Evolutionary conservation across 2,329 filamentous ascomycete genomes (phyloP).

Genomic region (Cladosporium sp.): DNA sequence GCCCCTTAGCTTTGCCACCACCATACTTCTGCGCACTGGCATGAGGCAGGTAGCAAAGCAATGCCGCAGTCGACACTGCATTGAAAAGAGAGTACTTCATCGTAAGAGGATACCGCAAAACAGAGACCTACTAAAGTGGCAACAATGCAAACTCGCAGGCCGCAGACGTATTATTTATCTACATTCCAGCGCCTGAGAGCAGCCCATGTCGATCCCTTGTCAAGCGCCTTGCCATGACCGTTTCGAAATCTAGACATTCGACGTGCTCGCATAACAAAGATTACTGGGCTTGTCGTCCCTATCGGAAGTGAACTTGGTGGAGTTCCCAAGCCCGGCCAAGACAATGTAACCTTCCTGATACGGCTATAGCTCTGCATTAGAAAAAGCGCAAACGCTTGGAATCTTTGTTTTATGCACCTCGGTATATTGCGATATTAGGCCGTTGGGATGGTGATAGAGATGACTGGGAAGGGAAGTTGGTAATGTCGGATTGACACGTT

Average conservation of each 20-base stretch:
- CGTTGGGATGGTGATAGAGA: too few relatives aligned
- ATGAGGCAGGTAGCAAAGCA: slow-evolving; percentile 8
- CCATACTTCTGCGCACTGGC: not conserved
- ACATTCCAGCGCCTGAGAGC: too few relatives aligned
- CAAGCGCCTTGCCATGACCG: too few relatives aligned
- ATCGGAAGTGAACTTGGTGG: slow-evolving; percentile 7
- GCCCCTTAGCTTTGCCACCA: slow-evolving; percentile 1
- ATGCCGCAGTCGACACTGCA: slow-evolving; percentile 7
- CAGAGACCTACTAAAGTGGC: not conserved
- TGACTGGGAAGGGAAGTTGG: too few relatives aligned
- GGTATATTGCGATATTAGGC: too few relatives aligned
- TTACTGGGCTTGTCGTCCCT: slow-evolving; percentile 6
- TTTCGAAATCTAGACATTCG: not conserved
- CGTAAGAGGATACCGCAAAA: not conserved
- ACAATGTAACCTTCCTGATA: slow-evolving; percentile 11
- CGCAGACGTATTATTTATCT: not conserved
- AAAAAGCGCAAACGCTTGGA: slow-evolving; percentile 1
- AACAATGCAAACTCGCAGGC: not conserved
- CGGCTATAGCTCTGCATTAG: slow-evolving; percentile 2
- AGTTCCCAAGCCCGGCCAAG: slow-evolving; percentile 11
- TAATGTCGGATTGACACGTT: too few relatives aligned
- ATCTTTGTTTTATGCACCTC: not conserved
- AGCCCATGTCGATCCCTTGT: too few relatives aligned
- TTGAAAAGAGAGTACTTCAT: slow-evolving; percentile 3
- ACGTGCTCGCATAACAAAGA: not conserved